Conservation (phyloP, 2,329 filamentous ascomycete species). For the Lasiodiplodia hormozganensis region DNA sequence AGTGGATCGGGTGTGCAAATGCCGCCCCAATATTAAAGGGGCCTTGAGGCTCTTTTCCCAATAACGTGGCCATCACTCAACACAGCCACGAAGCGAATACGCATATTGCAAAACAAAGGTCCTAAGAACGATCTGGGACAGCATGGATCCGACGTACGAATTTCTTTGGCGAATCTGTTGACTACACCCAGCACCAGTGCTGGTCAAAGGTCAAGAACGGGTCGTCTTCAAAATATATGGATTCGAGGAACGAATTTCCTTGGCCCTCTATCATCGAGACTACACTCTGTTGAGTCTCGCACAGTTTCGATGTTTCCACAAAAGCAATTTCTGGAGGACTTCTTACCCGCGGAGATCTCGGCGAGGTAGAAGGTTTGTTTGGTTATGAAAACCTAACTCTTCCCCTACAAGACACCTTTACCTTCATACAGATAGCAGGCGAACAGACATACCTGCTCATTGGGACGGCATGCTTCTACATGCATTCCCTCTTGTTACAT, state of each 20-base stretch:
- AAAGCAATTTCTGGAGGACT: constrained; percentile 25
- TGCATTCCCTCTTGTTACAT: background rate
- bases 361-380: constrained; percentile 21
- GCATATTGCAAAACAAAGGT: constrained; percentile 6
- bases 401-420: constrained; percentile 23
- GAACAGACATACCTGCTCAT: background rate
- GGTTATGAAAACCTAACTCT: constrained; percentile 2
- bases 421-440: constrained; percentile 15
- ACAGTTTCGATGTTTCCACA: constrained; percentile 16
- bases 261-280: constrained; percentile 5
- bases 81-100: background rate
- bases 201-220: constrained; percentile 16
- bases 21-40: constrained; percentile 37
- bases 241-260: constrained; percentile 25
- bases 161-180: constrained; percentile 25
- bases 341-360: constrained; percentile 13
- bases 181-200: constrained; percentile 15
- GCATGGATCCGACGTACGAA: constrained; percentile 25
- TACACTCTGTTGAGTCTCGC: background rate
- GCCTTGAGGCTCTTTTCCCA: constrained; percentile 1
- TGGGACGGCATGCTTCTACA: background rate
- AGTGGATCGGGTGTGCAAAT: constrained; percentile 27
- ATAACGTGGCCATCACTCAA: background rate
- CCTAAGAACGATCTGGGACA: background rate
- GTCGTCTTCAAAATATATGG: constrained; percentile 23